Base-by-base conservation (phyloP, 495 filamentous ascomycete species). In the Podospora tetraspora region DNA sequence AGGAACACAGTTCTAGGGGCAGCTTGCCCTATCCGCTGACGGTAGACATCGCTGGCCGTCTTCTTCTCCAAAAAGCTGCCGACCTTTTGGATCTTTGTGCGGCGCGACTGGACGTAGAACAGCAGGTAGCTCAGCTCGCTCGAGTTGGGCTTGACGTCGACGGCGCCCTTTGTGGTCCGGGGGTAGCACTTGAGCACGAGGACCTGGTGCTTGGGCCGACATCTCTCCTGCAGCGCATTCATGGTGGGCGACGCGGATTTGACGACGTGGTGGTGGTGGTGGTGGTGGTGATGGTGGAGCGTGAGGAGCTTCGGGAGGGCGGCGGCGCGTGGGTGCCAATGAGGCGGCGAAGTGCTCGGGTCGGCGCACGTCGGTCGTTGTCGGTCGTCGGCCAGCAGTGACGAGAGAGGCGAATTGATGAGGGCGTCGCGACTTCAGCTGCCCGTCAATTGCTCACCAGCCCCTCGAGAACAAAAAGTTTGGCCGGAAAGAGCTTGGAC, bases 61-160 rank as follows among this genome's bases (percentile, higher is more conserved):
- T 91, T 90, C 83, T 92, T 94, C 79, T 96, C 93, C 73, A 97
- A 81, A 74, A 96, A 97, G 73, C 87, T 87, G 76, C 92, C 92
- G 61, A 97, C 92, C 77, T 97, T 97, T 74, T 93, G 92, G 66
- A 97, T 85, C 85, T 97, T 97, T 79, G 91, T 93, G 67, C 92
- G 87, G 63, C 94, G 91, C 71, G 93, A 95, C 76, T 92, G 94
- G 57, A 91, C 92, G 84, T 97, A 97, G 84, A 94, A 97, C 29
- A 97, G 87, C 63, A 97, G 86, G 76, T 97, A 97, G 76, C 92
- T 96, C 57, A 97, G 88, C 82, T 97, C 94, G 79, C 91, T 95
- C 59, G 91, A 89, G 76, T 97, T 97, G 10, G 94, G 92, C 78
- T 93, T 94, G 67, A 96, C 91, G 70, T 96, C 92, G 74, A 90